Percentiles rank a stretch among this genome's conserved stretches.
Conservation (phyloP, 2,329 filamentous ascomycete species). For the Hysterium pulicare region DNA sequence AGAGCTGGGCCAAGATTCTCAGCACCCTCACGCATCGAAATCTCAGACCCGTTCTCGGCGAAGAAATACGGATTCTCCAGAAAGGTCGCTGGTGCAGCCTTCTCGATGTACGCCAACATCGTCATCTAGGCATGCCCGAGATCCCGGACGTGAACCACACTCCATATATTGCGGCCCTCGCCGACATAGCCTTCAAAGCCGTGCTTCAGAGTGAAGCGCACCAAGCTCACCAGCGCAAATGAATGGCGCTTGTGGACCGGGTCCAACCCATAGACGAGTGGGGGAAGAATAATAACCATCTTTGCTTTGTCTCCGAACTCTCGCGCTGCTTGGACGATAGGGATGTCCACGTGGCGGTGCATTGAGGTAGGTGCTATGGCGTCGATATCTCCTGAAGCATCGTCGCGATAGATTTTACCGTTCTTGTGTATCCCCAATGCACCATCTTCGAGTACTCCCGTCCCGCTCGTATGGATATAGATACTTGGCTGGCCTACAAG, state of each 20-base stretch:
- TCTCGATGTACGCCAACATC: conserved; percentile 44
- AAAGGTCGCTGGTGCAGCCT: conserved; percentile 20
- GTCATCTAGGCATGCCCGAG: conserved; percentile 42
- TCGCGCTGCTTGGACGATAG: conserved; percentile 36
- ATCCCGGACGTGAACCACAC: conserved; percentile 47
- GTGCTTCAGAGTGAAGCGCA: conserved; percentile 46
- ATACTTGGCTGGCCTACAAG: conserved; percentile 34
- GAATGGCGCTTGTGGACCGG: conserved; percentile 38
- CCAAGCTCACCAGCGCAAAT: conserved; percentile 45
- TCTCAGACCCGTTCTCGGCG: conserved; percentile 39
- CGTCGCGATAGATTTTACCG: conserved; percentile 43
- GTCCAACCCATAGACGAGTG: conserved; percentile 44
- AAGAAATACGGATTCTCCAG: conserved; percentile 49
- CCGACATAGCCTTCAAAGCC: conserved; percentile 40
- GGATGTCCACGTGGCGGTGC: conserved; percentile 45
- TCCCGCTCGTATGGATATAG: conserved; percentile 50
- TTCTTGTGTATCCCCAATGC: conserved; percentile 30
- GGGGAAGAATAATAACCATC: conserved; percentile 45
- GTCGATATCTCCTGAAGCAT: conserved; percentile 38
- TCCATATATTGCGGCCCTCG: conserved; percentile 41
- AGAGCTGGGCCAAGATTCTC: conserved; percentile 38
- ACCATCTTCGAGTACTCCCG: conserved; percentile 39
- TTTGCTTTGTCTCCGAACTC: conserved; percentile 39
- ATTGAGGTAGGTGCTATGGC: conserved; percentile 39
- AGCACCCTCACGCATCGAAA: conserved; percentile 42